A percentile compares a stretch with the other conserved stretches of the same genome.
Evolutionary conservation across 495 filamentous ascomycete genomes (phyloP).

Genomic region (Penicillium coprophilum): DNA sequence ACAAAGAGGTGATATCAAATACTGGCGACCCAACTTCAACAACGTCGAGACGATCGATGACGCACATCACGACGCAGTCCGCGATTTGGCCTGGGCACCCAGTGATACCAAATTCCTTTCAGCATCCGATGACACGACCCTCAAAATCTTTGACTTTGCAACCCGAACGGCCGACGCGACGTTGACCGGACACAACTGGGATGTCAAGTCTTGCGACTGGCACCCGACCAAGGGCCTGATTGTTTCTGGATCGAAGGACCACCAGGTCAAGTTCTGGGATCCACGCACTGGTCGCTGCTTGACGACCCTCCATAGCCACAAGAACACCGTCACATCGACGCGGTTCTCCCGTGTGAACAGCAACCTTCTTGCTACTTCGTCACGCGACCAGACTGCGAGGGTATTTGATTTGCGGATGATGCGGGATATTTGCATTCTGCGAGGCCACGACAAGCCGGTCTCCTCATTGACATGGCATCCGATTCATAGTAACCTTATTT

Average conservation of each 20-base stretch:
- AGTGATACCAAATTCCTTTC: conserved; percentile 95
- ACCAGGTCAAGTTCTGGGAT: conserved; percentile 97
- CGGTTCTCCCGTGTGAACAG: conserved; percentile 80
- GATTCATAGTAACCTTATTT: conserved; percentile 81
- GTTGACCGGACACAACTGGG: conserved; percentile 89
- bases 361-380: conserved; percentile 84
- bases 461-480: conserved; percentile 94
- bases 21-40: conserved; percentile 99
- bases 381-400: conserved; percentile 85
- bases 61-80: conserved; percentile 84
- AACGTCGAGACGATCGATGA: conserved; percentile 93
- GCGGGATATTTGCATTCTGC: conserved; percentile 89
- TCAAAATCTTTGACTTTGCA: conserved; percentile 98
- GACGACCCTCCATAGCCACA: conserved; percentile 95
- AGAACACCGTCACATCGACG: conserved; percentile 90
- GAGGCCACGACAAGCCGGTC: conserved; percentile 93
- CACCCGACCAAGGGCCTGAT: conserved; percentile 93
- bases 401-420: conserved; percentile 97
- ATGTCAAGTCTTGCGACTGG: conserved; percentile 95
- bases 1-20: conserved; percentile 93
- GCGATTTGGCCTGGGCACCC: conserved; percentile 89
- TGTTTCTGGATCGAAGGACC: conserved; percentile 96
- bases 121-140: conserved; percentile 85
- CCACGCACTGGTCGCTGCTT: conserved; percentile 84
- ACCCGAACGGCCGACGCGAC: conserved; percentile 75